Conservation (phyloP, 164 flowering plant genomes). For the Chloranthus sessilifolius region DNA sequence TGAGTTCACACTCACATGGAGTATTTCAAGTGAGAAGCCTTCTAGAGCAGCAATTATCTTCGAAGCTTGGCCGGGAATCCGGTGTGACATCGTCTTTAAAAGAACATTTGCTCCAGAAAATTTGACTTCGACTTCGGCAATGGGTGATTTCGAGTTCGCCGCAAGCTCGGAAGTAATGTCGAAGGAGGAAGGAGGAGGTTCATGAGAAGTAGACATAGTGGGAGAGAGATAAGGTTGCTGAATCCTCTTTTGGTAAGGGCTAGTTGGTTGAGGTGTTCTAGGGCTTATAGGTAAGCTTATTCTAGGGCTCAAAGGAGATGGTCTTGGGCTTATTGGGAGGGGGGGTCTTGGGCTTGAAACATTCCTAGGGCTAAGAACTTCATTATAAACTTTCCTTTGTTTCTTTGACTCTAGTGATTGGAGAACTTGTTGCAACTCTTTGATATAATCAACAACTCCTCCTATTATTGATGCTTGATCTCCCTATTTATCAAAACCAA, state of each 20-base stretch:
- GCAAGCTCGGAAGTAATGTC: slow-evolving; percentile 52
- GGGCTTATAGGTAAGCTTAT: slow-evolving; percentile 73
- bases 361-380: slow-evolving; percentile 77
- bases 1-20: slow-evolving; percentile 55
- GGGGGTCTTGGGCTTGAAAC: slow-evolving; percentile 66
- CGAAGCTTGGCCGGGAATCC: slow-evolving; percentile 66
- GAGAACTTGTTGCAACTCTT: slow-evolving; percentile 78
- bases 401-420: slow-evolving; percentile 87
- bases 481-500: slow-evolving; percentile 45
- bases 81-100: slow-evolving; percentile 63
- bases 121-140: slow-evolving; percentile 93
- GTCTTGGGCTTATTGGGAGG: slow-evolving; percentile 60
- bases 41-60: slow-evolving; percentile 71
- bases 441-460: slow-evolving; percentile 90
- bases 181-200: slow-evolving; percentile 32
- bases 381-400: slow-evolving; percentile 73
- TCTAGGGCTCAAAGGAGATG: slow-evolving; percentile 65
- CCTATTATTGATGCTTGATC: slow-evolving; percentile 98
- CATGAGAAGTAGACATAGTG: slow-evolving; percentile 15
- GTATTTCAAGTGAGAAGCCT: slow-evolving; percentile 71
- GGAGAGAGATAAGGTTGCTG: slow-evolving; percentile 30
- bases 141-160: slow-evolving; percentile 60
- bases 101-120: slow-evolving; percentile 72
- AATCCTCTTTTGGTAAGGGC: slow-evolving; percentile 61
- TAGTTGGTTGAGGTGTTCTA: slow-evolving; percentile 73